phyloP scores from a whole-genome alignment of 139 green algal genomes.

The Desmodesmus armatus region DNA sequence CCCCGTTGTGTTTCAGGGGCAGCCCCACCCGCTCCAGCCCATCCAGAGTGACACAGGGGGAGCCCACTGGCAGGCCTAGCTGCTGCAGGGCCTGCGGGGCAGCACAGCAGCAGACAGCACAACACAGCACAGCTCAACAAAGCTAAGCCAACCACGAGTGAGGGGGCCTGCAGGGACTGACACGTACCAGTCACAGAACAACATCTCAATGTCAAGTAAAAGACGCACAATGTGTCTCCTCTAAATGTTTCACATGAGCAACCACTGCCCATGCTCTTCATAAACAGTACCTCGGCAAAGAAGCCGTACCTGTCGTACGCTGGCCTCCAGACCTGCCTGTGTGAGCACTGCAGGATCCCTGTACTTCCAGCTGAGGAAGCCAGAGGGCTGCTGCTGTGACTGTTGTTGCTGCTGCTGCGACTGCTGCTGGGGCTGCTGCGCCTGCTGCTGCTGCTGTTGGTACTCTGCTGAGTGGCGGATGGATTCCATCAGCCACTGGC shows the following conservation, averaged over 20 bases:
- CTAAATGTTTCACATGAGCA: too few species aligned
- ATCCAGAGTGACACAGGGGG: conserved; percentile 30
- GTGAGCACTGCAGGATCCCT: conserved; percentile 36
- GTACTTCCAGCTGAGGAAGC: conserved; percentile 45
- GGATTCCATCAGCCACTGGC: conserved; percentile 19
- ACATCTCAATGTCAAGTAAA: too few species aligned
- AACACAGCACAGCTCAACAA: background rate
- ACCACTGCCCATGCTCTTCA: too few species aligned
- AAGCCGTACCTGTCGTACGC: conserved; percentile 22
- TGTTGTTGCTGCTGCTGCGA: background rate
- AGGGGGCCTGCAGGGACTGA: too few species aligned
- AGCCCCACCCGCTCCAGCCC: conserved; percentile 24
- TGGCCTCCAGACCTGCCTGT: conserved; percentile 11
- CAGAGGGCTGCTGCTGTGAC: conserved; percentile 35
- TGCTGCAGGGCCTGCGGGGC: conserved; percentile 14
- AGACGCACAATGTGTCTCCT: too few species aligned
- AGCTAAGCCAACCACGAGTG: too few species aligned
- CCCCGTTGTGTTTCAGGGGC: conserved; percentile 39
- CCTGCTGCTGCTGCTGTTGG: background rate
- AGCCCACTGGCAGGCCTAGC: conserved; percentile 6
- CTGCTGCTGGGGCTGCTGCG: conserved; percentile 14
- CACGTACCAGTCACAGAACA: too few species aligned
- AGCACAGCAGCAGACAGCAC: background rate
- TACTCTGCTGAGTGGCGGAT: conserved; percentile 16
- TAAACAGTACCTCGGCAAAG: too few species aligned